Percentiles rank a stretch among this genome's conserved stretches.
Evolutionary conservation across 352 stramenopile genomes (phyloP).

Genomic region (Globisporangium viniferum): DNA sequence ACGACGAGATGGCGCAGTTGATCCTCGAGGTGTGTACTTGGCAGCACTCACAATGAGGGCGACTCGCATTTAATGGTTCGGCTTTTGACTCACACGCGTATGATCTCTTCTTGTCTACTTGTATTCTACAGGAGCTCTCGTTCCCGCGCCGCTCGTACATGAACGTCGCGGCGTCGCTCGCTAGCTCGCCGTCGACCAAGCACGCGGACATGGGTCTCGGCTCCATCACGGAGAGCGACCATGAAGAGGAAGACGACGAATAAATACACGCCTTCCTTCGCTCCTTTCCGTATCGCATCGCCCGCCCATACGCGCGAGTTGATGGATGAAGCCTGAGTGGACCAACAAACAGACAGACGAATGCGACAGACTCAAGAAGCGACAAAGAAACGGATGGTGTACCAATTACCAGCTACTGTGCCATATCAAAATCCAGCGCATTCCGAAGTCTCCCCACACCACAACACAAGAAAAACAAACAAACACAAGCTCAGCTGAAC

Average conservation of each 20-base stretch:
- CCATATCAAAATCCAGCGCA: constrained; percentile 20
- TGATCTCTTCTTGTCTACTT: constrained; percentile 5
- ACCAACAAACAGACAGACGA: not conserved
- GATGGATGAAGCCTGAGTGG: not conserved
- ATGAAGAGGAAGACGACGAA: constrained; percentile 38
- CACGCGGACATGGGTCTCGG: constrained; percentile 53
- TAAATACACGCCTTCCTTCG: not conserved
- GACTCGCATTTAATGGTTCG: not conserved
- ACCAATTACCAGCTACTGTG: constrained; percentile 19
- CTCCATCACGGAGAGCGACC: constrained; percentile 67
- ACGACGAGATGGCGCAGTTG: constrained; percentile 74
- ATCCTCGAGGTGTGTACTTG: constrained; percentile 55
- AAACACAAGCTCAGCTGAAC: not conserved
- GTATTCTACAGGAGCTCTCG: constrained; percentile 44
- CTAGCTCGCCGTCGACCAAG: constrained; percentile 52
- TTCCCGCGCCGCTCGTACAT: constrained; percentile 56
- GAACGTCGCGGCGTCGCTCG: constrained; percentile 57
- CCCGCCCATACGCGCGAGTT: not conserved
- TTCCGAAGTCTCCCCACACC: not conserved
- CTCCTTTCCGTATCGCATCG: not conserved
- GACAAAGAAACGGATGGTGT: constrained; percentile 14
- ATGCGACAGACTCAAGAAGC: not conserved
- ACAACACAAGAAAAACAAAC: not conserved
- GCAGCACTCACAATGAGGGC: not conserved
- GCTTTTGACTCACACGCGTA: not conserved